Percentiles rank a stretch among this genome's conserved stretches.
phyloP scores from a whole-genome alignment of 306 rosid species.

The Glycine latifolia region DNA sequence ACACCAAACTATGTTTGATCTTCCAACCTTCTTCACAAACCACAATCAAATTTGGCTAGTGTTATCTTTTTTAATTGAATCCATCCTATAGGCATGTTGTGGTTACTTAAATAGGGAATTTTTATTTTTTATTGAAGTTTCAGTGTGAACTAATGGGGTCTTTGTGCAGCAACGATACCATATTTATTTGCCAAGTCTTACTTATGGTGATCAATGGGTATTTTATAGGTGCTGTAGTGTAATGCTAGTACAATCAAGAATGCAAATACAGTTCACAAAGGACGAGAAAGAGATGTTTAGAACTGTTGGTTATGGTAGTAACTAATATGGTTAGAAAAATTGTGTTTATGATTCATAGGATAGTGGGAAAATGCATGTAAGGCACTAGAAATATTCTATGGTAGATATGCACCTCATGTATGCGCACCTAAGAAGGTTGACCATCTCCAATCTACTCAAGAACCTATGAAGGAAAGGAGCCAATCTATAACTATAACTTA shows the following conservation, averaged over 20 bases:
- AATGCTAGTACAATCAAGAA: slow-evolving; percentile 16
- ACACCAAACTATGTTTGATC: neutral
- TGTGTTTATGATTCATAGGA: neutral
- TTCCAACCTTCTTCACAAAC: neutral
- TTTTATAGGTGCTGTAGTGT: neutral
- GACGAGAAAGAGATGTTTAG: neutral
- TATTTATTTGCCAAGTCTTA: slow-evolving; percentile 10
- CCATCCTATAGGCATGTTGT: neutral
- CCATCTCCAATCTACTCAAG: slow-evolving; percentile 9
- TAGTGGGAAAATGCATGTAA: neutral
- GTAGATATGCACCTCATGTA: neutral
- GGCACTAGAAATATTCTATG: neutral
- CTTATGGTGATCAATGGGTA: slow-evolving; percentile 3
- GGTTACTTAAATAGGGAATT: neutral
- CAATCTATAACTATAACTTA: neutral
- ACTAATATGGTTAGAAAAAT: neutral
- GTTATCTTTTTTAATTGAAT: slow-evolving; percentile 8
- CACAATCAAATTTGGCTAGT: no score
- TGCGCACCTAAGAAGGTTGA: slow-evolving; percentile 23
- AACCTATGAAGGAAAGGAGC: neutral
- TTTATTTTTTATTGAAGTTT: neutral
- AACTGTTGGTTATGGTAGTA: neutral
- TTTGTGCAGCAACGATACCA: neutral
- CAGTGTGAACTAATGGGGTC: neutral
- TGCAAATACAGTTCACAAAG: neutral